Conservation (phyloP, 1,284 basidiomycete genomes). For the Fomitopsis pinicola region DNA sequence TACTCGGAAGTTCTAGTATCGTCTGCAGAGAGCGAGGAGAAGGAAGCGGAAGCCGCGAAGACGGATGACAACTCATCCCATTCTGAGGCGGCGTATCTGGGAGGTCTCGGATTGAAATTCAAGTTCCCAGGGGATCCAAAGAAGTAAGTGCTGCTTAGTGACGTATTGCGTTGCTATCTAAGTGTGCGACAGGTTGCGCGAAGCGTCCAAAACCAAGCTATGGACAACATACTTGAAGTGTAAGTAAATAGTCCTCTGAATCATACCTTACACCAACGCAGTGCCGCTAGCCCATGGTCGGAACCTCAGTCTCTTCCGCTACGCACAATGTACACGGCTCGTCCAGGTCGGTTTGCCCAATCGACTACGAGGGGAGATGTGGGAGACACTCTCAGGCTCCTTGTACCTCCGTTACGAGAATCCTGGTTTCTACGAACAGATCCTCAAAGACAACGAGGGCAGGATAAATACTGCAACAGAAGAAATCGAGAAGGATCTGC, state of each 20-base stretch:
- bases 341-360: constrained; percentile 98
- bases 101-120: constrained; percentile 83
- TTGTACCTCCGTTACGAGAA: constrained; percentile 88
- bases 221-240: constrained; percentile 89
- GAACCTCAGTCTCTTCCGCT: constrained; percentile 88
- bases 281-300: constrained; percentile 71
- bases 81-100: constrained; percentile 66
- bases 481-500: constrained; percentile 99
- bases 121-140: constrained; percentile 94
- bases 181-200: constrained; percentile 63
- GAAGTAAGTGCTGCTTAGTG: constrained; percentile 52
- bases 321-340: constrained; percentile 94
- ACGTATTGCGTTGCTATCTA: neutral
- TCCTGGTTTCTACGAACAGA: constrained; percentile 79
- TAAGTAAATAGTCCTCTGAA: constrained; percentile 32
- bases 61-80: constrained; percentile 56
- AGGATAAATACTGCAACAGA: constrained; percentile 88
- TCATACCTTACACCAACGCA: constrained; percentile 1
- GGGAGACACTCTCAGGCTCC: constrained; percentile 96
- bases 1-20: constrained; percentile 88
- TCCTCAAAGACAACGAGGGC: constrained; percentile 80
- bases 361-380: constrained; percentile 93
- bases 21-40: constrained; percentile 63
- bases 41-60: constrained; percentile 34
- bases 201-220: constrained; percentile 96